These are phyloP conservation scores for Exobasidium cylindrosporum DNA, from an alignment of 1,284 basidiomycete species.

Conservation along the genomic window DNA sequence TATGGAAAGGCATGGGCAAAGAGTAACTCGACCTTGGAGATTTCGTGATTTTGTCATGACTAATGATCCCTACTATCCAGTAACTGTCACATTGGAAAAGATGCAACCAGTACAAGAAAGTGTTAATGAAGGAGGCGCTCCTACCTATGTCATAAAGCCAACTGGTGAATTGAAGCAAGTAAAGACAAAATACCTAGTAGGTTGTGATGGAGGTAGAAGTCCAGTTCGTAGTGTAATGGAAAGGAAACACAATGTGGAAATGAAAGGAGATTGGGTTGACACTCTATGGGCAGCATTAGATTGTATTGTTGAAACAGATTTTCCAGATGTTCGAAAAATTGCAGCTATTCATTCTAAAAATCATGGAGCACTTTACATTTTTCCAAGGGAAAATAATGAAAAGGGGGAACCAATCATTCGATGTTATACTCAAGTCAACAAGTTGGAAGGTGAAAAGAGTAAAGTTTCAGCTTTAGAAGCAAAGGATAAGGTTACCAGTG, in stretches of 20 bases:
- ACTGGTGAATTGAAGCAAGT: constrained; percentile 49
- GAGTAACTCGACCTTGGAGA: constrained; percentile 50
- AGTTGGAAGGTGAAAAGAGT: constrained; percentile 42
- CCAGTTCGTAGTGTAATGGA: constrained; percentile 53
- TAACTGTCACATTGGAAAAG: constrained; percentile 46
- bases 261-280: constrained; percentile 50
- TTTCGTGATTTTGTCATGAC: constrained; percentile 42
- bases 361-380: constrained; percentile 54
- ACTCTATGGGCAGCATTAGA: constrained; percentile 51
- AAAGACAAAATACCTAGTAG: constrained; percentile 56
- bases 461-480: constrained; percentile 38
- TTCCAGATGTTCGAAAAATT: constrained; percentile 50
- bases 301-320: constrained; percentile 51
- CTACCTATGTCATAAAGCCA: constrained; percentile 39
- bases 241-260: constrained; percentile 29
- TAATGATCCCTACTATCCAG: constrained; percentile 31
- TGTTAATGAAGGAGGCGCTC: constrained; percentile 38
- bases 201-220: constrained; percentile 56
- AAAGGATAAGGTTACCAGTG: constrained; percentile 51
- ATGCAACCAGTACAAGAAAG: constrained; percentile 41
- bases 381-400: constrained; percentile 54
- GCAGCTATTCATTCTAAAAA: constrained; percentile 49
- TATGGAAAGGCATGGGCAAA: constrained; percentile 53
- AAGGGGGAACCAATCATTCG: constrained; percentile 54
- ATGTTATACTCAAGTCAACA: constrained; percentile 54